These are phyloP conservation scores for Endotrypanum monterogeii DNA, from an alignment of 208 protist genomes.

Conservation along the genomic window DNA sequence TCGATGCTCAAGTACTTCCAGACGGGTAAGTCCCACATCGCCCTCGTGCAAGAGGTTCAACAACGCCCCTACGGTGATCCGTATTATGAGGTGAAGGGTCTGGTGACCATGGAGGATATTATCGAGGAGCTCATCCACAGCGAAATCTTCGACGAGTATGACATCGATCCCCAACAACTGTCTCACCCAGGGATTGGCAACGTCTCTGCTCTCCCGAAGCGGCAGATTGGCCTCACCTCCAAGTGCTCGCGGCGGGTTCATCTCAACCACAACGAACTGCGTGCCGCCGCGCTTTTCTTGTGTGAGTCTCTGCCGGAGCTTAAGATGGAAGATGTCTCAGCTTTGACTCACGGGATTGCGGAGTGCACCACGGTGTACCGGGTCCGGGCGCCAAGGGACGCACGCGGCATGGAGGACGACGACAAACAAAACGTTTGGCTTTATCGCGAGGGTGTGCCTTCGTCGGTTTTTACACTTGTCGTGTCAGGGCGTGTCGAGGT, in stretches of 20 bases:
- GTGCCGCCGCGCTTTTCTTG: conserved; percentile 82
- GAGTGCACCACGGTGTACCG: conserved; percentile 68
- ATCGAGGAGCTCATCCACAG: conserved; percentile 97
- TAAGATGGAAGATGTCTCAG: conserved; percentile 45
- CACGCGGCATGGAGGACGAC: conserved; percentile 70
- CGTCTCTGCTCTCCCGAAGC: conserved; percentile 35
- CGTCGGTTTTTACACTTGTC: conserved; percentile 84
- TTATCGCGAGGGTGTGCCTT: conserved; percentile 80
- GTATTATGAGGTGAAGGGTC: conserved; percentile 94
- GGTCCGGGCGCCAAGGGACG: conserved; percentile 74
- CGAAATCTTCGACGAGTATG: conserved; percentile 98
- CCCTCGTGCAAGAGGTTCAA: conserved; percentile 92
- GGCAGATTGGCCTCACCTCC: conserved; percentile 73
- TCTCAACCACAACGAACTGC: conserved; percentile 83
- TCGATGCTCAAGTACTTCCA: conserved; percentile 96
- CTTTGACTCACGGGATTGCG: conserved; percentile 58
- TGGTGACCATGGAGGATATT: conserved; percentile 97
- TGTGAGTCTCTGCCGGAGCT: conserved; percentile 83
- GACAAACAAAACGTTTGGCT: conserved; percentile 92
- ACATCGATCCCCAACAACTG: conserved; percentile 62
- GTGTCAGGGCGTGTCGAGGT: conserved; percentile 86
- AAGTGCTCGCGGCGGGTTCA: conserved; percentile 77
- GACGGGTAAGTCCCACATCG: conserved; percentile 93
- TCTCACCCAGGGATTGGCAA: conserved; percentile 17
- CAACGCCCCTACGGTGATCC: conserved; percentile 90